phyloP scores from a whole-genome alignment of 805 yeast genomes.

The Crinitomyces ghanaensis region DNA sequence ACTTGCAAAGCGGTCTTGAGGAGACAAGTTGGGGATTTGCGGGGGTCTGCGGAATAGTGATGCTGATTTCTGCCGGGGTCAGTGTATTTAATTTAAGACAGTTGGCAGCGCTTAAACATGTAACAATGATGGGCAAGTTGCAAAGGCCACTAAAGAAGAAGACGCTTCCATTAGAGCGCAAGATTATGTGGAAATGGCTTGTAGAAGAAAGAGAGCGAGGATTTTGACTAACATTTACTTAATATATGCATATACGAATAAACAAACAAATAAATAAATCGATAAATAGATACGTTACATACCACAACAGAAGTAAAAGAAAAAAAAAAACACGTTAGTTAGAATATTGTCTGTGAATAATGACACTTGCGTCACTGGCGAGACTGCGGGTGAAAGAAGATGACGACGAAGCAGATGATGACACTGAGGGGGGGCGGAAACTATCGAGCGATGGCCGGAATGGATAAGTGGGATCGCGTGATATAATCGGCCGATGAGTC shows the following conservation, averaged over 20 bases:
- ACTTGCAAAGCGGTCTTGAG: conserved; percentile 82
- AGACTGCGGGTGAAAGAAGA: too few relatives aligned
- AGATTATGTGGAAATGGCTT: conserved; percentile 15
- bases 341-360: conserved; percentile 2
- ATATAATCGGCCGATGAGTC: conserved; percentile 1
- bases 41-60: conserved; percentile 44
- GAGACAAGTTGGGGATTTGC: conserved; percentile 62
- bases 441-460: conserved; percentile 1
- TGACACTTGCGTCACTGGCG: conserved; percentile 4
- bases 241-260: background rate
- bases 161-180: background rate
- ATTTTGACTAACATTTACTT: background rate
- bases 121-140: conserved; percentile 46
- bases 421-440: too few relatives aligned
- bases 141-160: background rate
- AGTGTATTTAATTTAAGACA: conserved; percentile 45
- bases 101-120: conserved; percentile 52
- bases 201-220: conserved; percentile 9
- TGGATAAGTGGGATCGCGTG: background rate
- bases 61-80: conserved; percentile 34
- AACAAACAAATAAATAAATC: too few relatives aligned
- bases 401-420: too few relatives aligned
- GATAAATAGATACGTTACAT: too few relatives aligned
- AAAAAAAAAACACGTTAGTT: background rate
- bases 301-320: background rate